Evolutionary conservation across 148 eudicot genomes (phyloP).

Genomic region (Camellia japonica): DNA sequence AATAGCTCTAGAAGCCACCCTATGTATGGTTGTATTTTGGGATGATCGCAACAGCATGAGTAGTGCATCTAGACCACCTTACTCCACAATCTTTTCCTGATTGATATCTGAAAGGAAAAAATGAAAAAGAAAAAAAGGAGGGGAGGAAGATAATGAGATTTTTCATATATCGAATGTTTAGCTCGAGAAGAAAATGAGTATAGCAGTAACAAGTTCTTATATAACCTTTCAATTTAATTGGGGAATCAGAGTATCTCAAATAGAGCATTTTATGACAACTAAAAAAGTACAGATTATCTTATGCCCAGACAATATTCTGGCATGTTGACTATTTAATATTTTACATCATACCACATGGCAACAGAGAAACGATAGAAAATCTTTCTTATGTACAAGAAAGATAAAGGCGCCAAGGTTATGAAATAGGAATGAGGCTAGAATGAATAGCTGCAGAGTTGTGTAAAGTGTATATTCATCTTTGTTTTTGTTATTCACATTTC

Average conservation of each 20-base stretch:
- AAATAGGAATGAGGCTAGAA: neutral
- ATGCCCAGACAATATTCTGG: neutral
- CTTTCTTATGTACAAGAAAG: neutral
- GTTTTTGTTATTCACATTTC: neutral
- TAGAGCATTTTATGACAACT: neutral
- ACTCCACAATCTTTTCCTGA: constrained; percentile 87
- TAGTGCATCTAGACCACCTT: constrained; percentile 91
- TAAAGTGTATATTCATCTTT: neutral
- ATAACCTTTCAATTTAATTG: neutral
- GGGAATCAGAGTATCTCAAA: neutral
- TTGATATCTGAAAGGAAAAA: constrained; percentile 51
- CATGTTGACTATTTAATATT: neutral
- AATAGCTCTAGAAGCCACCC: constrained; percentile 96
- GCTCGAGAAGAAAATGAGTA: neutral
- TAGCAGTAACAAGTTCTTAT: neutral
- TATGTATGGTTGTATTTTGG: constrained; percentile 69
- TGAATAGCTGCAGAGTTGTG: neutral
- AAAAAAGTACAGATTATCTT: neutral
- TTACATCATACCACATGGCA: neutral
- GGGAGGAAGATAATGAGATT: neutral
- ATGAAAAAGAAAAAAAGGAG: neutral
- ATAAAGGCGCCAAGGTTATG: neutral
- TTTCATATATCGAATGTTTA: neutral
- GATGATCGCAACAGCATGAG: constrained; percentile 78
- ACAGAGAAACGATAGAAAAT: neutral